These are phyloP conservation scores for Aspergillus costaricaensis DNA, from an alignment of 2,329 filamentous ascomycete species.

Conservation along the genomic window DNA sequence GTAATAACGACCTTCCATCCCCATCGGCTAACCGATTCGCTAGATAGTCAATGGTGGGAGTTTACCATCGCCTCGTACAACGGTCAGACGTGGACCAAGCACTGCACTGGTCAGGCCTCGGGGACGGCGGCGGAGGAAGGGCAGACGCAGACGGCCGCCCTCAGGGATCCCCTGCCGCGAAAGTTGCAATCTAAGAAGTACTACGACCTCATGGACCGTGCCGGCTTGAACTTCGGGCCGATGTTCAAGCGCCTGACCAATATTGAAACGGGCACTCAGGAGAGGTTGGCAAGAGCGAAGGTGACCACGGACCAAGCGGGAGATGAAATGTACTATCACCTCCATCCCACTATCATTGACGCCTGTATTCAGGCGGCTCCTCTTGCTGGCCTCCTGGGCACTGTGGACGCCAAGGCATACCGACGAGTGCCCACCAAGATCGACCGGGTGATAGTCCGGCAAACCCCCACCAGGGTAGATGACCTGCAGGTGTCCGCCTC, in stretches of 20 bases:
- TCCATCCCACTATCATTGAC: constrained; percentile 4
- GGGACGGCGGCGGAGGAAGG: background rate
- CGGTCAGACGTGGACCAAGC: constrained; percentile 25
- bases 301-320: background rate
- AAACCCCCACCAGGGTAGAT: background rate
- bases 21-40: constrained; percentile 14
- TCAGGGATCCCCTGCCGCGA: constrained; percentile 12
- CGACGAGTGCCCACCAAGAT: background rate
- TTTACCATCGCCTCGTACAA: constrained; percentile 28
- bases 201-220: constrained; percentile 11
- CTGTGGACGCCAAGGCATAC: background rate
- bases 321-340: background rate
- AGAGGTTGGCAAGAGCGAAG: background rate
- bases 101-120: constrained; percentile 24
- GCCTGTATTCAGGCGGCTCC: background rate
- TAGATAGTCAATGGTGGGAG: constrained; percentile 27
- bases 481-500: background rate
- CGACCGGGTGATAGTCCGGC: background rate
- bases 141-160: background rate
- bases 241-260: constrained; percentile 15
- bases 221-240: constrained; percentile 21
- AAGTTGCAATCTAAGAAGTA: constrained; percentile 14
- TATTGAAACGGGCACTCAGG: constrained; percentile 10
- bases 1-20: constrained; percentile 22
- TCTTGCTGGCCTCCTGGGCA: background rate